Percentiles rank a stretch among this genome's conserved stretches.
Conservation (phyloP, 768 basidiomycete genomes). For the Mycena rosella region DNA sequence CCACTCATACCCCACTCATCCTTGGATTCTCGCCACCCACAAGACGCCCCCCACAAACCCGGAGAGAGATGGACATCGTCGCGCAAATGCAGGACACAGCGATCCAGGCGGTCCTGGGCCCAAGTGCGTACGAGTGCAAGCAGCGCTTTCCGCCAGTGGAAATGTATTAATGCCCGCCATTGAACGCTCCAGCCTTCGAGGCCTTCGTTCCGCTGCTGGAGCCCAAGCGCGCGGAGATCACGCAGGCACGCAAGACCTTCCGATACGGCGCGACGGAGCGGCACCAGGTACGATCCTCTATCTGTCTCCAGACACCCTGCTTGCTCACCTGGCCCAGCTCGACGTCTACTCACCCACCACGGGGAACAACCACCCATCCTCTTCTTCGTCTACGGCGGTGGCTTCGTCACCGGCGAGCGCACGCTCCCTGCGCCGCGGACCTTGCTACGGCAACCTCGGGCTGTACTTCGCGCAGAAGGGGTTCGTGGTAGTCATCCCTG, state of each 20-base stretch:
- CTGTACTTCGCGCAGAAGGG: conserved; percentile 72
- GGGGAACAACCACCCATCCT: conserved; percentile 54
- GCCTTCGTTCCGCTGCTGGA: conserved; percentile 66
- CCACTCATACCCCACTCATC: too few relatives aligned
- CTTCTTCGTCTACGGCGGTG: conserved; percentile 78
- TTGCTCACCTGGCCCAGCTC: conserved; percentile 53
- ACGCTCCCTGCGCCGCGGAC: conserved; percentile 58
- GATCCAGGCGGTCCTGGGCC: too few relatives aligned
- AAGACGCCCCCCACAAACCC: too few relatives aligned
- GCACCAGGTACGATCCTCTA: conserved; percentile 54
- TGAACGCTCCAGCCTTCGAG: conserved; percentile 62
- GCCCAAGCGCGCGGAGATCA: conserved; percentile 59
- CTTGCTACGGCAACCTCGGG: conserved; percentile 70
- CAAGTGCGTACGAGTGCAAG: too few relatives aligned
- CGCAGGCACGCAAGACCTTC: conserved; percentile 64
- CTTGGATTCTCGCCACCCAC: too few relatives aligned
- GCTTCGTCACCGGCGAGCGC: conserved; percentile 67
- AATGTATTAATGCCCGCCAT: too few relatives aligned
- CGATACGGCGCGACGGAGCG: conserved; percentile 66
- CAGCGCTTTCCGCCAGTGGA: too few relatives aligned
- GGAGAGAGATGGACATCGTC: too few relatives aligned
- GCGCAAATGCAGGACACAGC: too few relatives aligned
- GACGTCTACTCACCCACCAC: conserved; percentile 73
- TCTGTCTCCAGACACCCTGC: background rate
- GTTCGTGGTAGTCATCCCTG: conserved; percentile 73